Base-by-base conservation (phyloP, 139 green algal genomes). In the Spirogloea muscicola region DNA sequence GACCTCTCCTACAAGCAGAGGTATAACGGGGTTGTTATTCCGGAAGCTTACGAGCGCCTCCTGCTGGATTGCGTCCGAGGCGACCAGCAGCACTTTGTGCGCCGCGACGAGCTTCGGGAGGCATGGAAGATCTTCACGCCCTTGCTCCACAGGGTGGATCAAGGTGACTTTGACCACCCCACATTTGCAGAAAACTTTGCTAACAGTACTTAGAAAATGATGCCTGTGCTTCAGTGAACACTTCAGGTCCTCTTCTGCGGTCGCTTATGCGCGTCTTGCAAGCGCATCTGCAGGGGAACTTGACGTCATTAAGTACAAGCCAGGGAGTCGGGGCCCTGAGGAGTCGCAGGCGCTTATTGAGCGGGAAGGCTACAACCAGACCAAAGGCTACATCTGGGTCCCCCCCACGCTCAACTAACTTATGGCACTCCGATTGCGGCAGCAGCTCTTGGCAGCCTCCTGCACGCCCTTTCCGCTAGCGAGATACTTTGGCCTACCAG, bases 21-120 rank as follows among this genome's bases (percentile, higher is more conserved):
- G 9, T 86, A 85, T 57, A 40, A 49, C 2, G 46, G 13, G 66
- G 79, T 88, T 0, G 27, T 31, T 37, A 81, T 84, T 58, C 77
- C 78, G 33, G 64, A 85, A 37, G 64, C 78, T 10, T 97, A 97
- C 74, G 91, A 96, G 80, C 83, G 91, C 16, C 89, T 97, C 57
- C 94, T 97, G 67, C 85, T 97, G 57, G 93, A 97, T 63, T 77
- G 72, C n/a, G 65, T 71, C 34, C 27, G 41, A 48, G 93, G 93
- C 34, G 91, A 98, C 79, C 91, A 96, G 76, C 90, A 96, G 84
- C 91, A 97, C 82, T 98, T 98, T 86, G 89, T 98, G 40, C 88
- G 93, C 36, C 85, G 86, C 68, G 87, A 75, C 36, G 71, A 64
- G 72, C 68, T 73, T 31, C 78, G 89, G 10, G 93, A 90, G 0